Conservation (phyloP, 1,284 basidiomycete genomes). For the Ceratobasidium sp. region DNA sequence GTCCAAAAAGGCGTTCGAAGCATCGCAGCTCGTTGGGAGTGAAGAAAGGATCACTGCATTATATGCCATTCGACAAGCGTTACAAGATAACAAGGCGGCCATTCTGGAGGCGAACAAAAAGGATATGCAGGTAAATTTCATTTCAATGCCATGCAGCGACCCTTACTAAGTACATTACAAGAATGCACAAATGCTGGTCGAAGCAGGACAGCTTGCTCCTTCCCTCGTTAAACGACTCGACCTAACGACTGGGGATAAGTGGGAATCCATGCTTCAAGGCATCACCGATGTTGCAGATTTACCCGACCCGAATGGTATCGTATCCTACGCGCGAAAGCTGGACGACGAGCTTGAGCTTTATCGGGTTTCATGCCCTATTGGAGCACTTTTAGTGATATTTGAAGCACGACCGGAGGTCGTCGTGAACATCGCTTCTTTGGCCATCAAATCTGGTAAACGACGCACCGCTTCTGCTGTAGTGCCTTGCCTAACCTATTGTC, state of each 20-base stretch:
- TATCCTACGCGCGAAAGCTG: conserved; percentile 87
- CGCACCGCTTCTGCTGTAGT: conserved; percentile 8
- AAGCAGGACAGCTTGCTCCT: conserved; percentile 80
- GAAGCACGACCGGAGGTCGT: conserved; percentile 98
- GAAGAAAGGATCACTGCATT: conserved; percentile 75
- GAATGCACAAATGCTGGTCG: conserved; percentile 80
- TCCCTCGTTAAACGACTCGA: conserved; percentile 88
- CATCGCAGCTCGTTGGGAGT: conserved; percentile 77
- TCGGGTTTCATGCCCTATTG: conserved; percentile 95
- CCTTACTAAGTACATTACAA: conserved; percentile 45
- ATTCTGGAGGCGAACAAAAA: conserved; percentile 80
- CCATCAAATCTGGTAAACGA: conserved; percentile 89
- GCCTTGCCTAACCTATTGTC: conserved; percentile 28
- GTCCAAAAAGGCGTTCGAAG: conserved; percentile 83
- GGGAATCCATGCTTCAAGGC: conserved; percentile 92
- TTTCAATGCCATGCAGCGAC: conserved; percentile 3
- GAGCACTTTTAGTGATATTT: conserved; percentile 95
- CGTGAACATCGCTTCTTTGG: conserved; percentile 94
- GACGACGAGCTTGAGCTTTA: conserved; percentile 90
- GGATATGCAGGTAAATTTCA: conserved; percentile 70
- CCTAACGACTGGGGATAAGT: conserved; percentile 85
- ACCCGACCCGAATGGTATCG: conserved; percentile 84
- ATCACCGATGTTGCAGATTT: conserved; percentile 85
- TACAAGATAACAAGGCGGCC: conserved; percentile 66
- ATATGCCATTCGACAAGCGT: conserved; percentile 67